Base-by-base conservation (phyloP, 805 yeast genomes). In the Blastobotrys terrestris region DNA sequence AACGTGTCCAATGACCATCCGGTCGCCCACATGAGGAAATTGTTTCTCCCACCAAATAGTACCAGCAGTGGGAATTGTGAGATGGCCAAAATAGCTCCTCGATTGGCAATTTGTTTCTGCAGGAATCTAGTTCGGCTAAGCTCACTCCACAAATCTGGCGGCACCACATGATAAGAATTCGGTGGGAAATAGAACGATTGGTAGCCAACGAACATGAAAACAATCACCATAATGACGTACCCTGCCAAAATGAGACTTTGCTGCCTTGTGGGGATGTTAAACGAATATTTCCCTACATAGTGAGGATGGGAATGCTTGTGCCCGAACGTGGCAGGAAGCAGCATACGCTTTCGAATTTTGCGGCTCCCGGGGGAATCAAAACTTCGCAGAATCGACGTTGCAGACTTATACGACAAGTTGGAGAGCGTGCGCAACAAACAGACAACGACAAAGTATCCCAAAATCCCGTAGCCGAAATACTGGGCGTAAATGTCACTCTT, bases 11-110 rank as follows among this genome's bases (percentile, higher is more conserved):
- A 82, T 0, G 80, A 66, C 72, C 86, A 75, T 1, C 91, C 88
- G 1, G 90, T 77, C 3, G 83, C 50, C 63, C 69, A 70, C 57
- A 78, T 77, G 61, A 87, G 71, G 18, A 87, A 79, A 62, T 85
- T 87, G 65, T 87, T 87, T 61, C 94, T 72, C 31, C 85, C 84
- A 3, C 76, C 82, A 69, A 87, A 92, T 52, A 77, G 68, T 67
- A 84, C 82, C 2, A 63, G 52, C 35, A 65, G 54, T 8, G 67
- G 69, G 0, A 72, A 50, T 63, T 79, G 68, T 3, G 71, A 88
- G 52, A 76, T 68, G 68, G 83, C 83, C 2, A 62, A 52, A 46
- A 62, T 58, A 5, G 64, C 67, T 0, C 71, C 51, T 61, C 79
- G 63, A 11, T 69, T 88, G 4, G 74, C 77, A 50, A 66, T 61